phyloP scores from a whole-genome alignment of 495 filamentous ascomycete genomes.

The Aspergillus egyptiacus region DNA sequence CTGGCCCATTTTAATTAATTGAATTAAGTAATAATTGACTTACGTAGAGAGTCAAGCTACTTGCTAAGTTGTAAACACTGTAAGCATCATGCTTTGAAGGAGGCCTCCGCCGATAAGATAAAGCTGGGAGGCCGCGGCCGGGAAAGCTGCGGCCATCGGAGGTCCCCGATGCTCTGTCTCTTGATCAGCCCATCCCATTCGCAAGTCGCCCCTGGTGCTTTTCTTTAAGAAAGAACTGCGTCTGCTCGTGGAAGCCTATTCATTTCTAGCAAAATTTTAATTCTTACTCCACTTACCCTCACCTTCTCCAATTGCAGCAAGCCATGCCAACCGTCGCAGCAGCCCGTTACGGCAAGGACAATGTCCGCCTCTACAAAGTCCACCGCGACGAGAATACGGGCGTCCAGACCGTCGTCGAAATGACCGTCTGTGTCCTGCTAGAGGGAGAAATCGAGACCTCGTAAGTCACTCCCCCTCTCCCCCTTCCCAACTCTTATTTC shows the following conservation, averaged over 20 bases:
- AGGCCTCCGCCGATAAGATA: slow-evolving; percentile 28
- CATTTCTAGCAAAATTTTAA: background rate
- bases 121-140: slow-evolving; percentile 29
- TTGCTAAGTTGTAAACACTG: too few species aligned
- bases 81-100: too few species aligned
- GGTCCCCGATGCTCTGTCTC: slow-evolving; percentile 37
- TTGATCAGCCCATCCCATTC: slow-evolving; percentile 20
- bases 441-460: slow-evolving; percentile 88
- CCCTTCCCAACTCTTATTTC: background rate
- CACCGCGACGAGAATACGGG: slow-evolving; percentile 68
- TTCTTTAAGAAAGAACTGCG: background rate
- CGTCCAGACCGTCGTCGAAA: slow-evolving; percentile 81
- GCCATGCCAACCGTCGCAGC: slow-evolving; percentile 48
- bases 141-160: slow-evolving; percentile 38
- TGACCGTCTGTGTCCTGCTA: slow-evolving; percentile 85
- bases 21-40: too few species aligned
- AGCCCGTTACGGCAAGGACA: slow-evolving; percentile 92
- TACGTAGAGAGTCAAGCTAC: background rate
- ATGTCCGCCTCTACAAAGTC: slow-evolving; percentile 95
- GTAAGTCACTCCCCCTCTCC: slow-evolving; percentile 41
- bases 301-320: background rate
- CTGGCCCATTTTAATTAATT: too few species aligned
- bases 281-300: background rate
- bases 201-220: background rate
- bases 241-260: background rate